A percentile compares a stretch with the other conserved stretches of the same genome.
phyloP scores from a whole-genome alignment of 2,329 filamentous ascomycete genomes.

The Fusarium newnesense region DNA sequence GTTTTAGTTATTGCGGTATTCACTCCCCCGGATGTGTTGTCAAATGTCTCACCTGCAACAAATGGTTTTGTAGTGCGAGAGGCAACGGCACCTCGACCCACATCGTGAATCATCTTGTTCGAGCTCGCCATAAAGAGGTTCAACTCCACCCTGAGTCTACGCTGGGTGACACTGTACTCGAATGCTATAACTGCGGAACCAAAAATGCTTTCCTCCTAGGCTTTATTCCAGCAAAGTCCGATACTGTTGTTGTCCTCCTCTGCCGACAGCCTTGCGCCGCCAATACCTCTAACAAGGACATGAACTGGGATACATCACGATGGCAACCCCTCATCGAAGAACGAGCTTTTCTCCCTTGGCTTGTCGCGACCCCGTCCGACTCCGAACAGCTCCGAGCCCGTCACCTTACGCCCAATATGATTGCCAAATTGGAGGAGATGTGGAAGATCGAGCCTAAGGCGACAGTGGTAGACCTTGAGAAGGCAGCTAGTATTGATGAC shows the following conservation, averaged over 20 bases:
- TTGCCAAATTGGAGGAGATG: conserved; percentile 95
- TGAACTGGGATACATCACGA: conserved; percentile 98
- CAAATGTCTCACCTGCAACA: conserved; percentile 94
- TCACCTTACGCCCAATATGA: conserved; percentile 92
- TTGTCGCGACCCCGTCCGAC: conserved; percentile 88
- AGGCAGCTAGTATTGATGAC: conserved; percentile 90
- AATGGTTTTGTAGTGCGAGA: conserved; percentile 98
- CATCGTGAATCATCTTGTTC: conserved; percentile 97
- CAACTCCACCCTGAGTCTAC: conserved; percentile 94
- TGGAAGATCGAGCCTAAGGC: conserved; percentile 96
- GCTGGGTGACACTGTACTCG: conserved; percentile 93
- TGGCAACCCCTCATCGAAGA: conserved; percentile 99
- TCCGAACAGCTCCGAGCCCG: conserved; percentile 95
- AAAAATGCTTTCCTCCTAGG: conserved; percentile 98
- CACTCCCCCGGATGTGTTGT: conserved; percentile 96
- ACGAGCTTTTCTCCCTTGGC: conserved; percentile 92
- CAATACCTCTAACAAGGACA: conserved; percentile 95
- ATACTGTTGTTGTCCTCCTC: conserved; percentile 95
- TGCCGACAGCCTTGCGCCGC: conserved; percentile 97
- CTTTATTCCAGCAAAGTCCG: conserved; percentile 98
- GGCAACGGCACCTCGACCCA: conserved; percentile 97
- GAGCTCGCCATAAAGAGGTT: conserved; percentile 98
- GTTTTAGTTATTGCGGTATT: conserved; percentile 88
- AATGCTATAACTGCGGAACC: conserved; percentile 99
- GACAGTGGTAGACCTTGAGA: conserved; percentile 91